These are phyloP conservation scores for Brettanomyces anomalus DNA, from an alignment of 805 yeast genomes.

Conservation along the genomic window DNA sequence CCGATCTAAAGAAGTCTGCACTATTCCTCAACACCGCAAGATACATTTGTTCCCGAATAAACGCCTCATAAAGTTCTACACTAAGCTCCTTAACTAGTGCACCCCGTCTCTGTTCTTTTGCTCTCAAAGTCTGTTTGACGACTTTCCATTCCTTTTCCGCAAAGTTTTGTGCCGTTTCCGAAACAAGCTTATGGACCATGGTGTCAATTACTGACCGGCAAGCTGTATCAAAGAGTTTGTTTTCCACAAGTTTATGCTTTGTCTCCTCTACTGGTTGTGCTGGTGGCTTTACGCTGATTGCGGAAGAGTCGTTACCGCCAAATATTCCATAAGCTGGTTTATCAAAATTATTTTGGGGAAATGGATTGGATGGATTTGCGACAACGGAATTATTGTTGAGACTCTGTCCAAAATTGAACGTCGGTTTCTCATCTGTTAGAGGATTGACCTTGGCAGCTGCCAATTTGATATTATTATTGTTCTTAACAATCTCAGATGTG, in stretches of 20 bases:
- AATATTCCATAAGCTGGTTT: no score
- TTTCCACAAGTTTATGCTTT: conserved; percentile 18
- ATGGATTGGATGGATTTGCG: no score
- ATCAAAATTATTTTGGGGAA: no score
- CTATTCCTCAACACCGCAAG: conserved; percentile 30
- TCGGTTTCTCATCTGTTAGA: no score
- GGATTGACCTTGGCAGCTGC: no score
- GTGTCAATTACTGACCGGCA: conserved; percentile 15
- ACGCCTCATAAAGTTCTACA: conserved; percentile 42
- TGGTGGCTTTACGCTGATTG: no score
- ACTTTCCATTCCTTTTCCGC: background rate
- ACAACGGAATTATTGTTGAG: no score
- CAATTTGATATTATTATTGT: no score
- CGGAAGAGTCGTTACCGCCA: no score
- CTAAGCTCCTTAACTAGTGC: background rate
- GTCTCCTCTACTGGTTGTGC: no score
- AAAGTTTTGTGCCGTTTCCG: conserved; percentile 9
- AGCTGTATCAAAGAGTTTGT: conserved; percentile 24
- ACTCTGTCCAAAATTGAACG: no score
- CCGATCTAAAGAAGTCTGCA: conserved; percentile 35
- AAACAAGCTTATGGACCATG: conserved; percentile 18
- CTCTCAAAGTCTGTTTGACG: background rate
- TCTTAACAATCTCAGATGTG: no score
- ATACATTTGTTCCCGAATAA: conserved; percentile 48
- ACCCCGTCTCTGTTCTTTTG: background rate